phyloP scores from a whole-genome alignment of 2,329 filamentous ascomycete genomes.

The Coniochaeta sp. region DNA sequence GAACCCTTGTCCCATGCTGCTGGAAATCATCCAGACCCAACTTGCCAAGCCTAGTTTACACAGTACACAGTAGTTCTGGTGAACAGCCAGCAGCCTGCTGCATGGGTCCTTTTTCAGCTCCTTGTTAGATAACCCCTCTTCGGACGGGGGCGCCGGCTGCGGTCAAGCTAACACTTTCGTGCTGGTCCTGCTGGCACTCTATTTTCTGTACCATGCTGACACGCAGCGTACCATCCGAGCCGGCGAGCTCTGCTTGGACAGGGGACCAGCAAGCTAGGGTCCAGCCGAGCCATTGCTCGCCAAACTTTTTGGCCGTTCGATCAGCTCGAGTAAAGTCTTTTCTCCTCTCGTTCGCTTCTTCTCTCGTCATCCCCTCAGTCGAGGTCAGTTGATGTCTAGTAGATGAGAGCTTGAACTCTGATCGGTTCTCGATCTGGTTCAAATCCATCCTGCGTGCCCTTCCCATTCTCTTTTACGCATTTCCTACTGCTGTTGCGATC shows the following conservation, averaged over 20 bases:
- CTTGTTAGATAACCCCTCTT: not conserved
- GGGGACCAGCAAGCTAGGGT: not conserved
- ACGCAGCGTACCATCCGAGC: not conserved
- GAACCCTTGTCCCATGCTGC: slow-evolving; percentile 1
- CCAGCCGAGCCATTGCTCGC: not conserved
- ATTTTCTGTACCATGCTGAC: not conserved
- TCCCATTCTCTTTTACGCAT: not conserved
- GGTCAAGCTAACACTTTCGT: not conserved
- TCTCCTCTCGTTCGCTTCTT: slow-evolving; percentile 4
- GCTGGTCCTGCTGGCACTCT: not conserved
- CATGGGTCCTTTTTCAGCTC: not conserved
- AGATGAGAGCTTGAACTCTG: slow-evolving; percentile 5
- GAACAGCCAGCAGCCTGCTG: not conserved
- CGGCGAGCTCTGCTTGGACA: not conserved
- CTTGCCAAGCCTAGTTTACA: not conserved
- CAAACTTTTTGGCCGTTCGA: not conserved
- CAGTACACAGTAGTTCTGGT: too few species aligned
- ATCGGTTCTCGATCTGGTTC: not conserved
- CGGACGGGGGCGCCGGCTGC: not conserved
- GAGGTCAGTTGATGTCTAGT: slow-evolving; percentile 1
- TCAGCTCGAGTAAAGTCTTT: slow-evolving; percentile 8
- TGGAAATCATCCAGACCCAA: slow-evolving; percentile 1
- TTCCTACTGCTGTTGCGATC: not conserved
- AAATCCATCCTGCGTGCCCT: not conserved
- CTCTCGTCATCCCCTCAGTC: not conserved